Evolutionary conservation across 805 yeast species (phyloP), one percentile per base, ranked within the genome.

Genomic region (Suhomyces pyralidae): DNA sequence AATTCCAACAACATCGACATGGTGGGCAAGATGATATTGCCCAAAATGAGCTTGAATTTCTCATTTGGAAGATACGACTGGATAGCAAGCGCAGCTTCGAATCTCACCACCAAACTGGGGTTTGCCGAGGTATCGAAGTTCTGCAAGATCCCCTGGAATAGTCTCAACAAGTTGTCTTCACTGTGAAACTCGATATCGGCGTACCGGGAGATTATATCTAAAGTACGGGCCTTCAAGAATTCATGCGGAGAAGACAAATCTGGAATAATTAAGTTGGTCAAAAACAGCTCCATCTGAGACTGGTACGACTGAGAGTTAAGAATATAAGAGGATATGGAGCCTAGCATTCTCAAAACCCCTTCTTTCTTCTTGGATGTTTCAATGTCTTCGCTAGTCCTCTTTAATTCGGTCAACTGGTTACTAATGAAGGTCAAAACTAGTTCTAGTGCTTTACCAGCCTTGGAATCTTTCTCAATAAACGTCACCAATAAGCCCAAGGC

Each of bases 21-120:
- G 0, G 92, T 83, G 36, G 88, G 88, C 30, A 92, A 80, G 52
- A 93, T 87, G 45, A 86, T 82, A 3, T 79, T 64, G 0, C 88
- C 78, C 26, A 94, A 69, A 1, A 88, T 85, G 46, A 83, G 86
- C 61, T 83, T 82, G 62, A 92, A 90, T 46, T 80, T 81, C 0
- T 81, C 82, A 45, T 83, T 78, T 30, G 77, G 77, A 48, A 90
- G 78, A 60, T 86, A 86, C 1, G 92, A 83, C 72, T 92, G 97
- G 49, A 93, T 74, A 0, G 96, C 94, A 52, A 90, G 71, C 0
- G 97, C 90, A 15, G 93, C 91, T 62, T 90, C 88, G 46, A 93
- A 79, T 65, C 85, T 87, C 3, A 90, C 89, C 0, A 97, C 96
- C 49, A 83, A 68, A 51, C 87, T 55, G 8, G 45, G 40, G 24